phyloP scores from a whole-genome alignment of 495 filamentous ascomycete genomes.

The Aspergillus ellipticus region DNA sequence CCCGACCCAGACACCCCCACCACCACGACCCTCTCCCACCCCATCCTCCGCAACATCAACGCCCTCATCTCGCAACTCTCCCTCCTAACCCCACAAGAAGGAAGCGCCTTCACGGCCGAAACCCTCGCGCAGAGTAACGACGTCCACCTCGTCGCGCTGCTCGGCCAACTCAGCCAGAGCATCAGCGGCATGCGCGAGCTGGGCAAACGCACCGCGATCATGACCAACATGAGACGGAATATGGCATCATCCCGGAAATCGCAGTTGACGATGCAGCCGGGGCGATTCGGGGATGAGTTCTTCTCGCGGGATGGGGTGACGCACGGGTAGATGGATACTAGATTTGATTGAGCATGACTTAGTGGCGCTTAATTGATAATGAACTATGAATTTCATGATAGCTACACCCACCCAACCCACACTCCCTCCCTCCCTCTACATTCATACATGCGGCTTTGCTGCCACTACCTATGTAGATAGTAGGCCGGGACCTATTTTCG shows the following conservation, averaged over 20 bases:
- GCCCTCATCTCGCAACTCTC: slow-evolving; percentile 52
- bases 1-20: slow-evolving; percentile 18
- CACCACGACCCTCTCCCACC: slow-evolving; percentile 33
- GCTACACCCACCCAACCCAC: neutral
- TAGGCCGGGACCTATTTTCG: too few relatives aligned
- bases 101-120: slow-evolving; percentile 58
- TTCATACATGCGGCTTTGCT: too few relatives aligned
- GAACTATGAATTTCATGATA: neutral
- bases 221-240: slow-evolving; percentile 49
- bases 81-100: slow-evolving; percentile 45
- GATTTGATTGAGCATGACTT: neutral
- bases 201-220: slow-evolving; percentile 65
- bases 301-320: slow-evolving; percentile 13
- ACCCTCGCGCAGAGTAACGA: slow-evolving; percentile 72
- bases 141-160: slow-evolving; percentile 67
- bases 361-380: neutral
- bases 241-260: slow-evolving; percentile 21
- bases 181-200: slow-evolving; percentile 63
- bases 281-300: slow-evolving; percentile 29
- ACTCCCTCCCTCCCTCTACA: neutral
- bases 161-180: slow-evolving; percentile 64
- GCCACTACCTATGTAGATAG: neutral
- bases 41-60: slow-evolving; percentile 56
- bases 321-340: neutral
- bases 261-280: slow-evolving; percentile 20